Evolutionary conservation across 306 rosid genomes (phyloP).

Genomic region (Vigna reflexopilosa): DNA sequence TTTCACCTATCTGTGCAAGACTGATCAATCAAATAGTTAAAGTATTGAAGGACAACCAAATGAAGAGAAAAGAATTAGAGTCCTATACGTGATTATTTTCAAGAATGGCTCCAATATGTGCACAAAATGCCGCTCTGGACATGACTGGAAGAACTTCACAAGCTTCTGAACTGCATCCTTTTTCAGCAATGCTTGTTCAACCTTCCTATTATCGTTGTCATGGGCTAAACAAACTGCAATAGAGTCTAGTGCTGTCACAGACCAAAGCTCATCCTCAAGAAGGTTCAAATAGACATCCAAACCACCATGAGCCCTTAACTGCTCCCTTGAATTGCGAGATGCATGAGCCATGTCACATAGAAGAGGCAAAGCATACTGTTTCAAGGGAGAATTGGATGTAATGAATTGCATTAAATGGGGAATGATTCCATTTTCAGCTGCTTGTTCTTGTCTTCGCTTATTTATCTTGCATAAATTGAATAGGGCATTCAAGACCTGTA

Average conservation of each 20-base stretch:
- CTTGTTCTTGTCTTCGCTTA: constrained; percentile 99
- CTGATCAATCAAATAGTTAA: constrained; percentile 13
- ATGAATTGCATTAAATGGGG: constrained; percentile 96
- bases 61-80: constrained; percentile 38
- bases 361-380: constrained; percentile 87
- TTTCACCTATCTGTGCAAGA: constrained; percentile 19
- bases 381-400: constrained; percentile 89
- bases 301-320: constrained; percentile 98
- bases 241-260: constrained; percentile 96
- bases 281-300: constrained; percentile 97
- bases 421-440: constrained; percentile 99
- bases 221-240: constrained; percentile 97
- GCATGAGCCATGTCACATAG: constrained; percentile 99
- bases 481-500: constrained; percentile 89
- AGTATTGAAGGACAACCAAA: not conserved
- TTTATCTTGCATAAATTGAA: constrained; percentile 98
- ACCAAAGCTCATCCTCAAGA: constrained; percentile 94
- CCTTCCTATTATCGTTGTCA: constrained; percentile 94
- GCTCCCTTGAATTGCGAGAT: constrained; percentile 98
- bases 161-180: constrained; percentile 97
- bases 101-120: constrained; percentile 97
- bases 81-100: constrained; percentile 92
- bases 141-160: constrained; percentile 94
- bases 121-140: constrained; percentile 96
- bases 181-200: constrained; percentile 89